These are phyloP conservation scores for Dipodascus albidus DNA, from an alignment of 805 yeast genomes.

Conservation along the genomic window DNA sequence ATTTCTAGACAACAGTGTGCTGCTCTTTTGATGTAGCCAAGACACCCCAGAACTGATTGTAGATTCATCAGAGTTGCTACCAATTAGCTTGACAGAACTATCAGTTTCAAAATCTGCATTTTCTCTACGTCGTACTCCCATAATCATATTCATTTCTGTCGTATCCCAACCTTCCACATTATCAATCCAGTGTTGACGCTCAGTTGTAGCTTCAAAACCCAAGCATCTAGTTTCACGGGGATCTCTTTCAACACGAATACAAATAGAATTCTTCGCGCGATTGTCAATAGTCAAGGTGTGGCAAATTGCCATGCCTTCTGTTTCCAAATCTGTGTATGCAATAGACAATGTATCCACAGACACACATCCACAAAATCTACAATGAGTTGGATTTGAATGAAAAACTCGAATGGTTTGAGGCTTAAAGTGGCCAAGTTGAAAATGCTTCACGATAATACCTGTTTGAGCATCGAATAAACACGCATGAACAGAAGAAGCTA, in stretches of 20 bases:
- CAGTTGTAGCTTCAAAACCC: slow-evolving; percentile 68
- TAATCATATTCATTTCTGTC: slow-evolving; percentile 63
- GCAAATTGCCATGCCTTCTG: slow-evolving; percentile 42
- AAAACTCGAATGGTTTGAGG: slow-evolving; percentile 53
- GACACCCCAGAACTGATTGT: background rate
- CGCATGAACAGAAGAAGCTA: slow-evolving; percentile 11
- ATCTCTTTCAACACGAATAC: slow-evolving; percentile 85
- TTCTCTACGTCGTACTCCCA: slow-evolving; percentile 49
- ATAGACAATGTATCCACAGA: slow-evolving; percentile 63
- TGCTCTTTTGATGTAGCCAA: background rate
- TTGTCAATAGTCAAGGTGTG: slow-evolving; percentile 67
- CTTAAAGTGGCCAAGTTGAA: slow-evolving; percentile 52
- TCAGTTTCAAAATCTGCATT: slow-evolving; percentile 8
- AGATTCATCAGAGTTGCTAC: background rate
- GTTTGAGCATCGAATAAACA: slow-evolving; percentile 60
- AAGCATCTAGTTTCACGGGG: slow-evolving; percentile 83
- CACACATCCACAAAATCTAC: slow-evolving; percentile 85
- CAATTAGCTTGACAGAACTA: background rate
- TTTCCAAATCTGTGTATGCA: slow-evolving; percentile 52
- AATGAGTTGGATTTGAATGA: slow-evolving; percentile 79
- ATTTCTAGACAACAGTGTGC: background rate
- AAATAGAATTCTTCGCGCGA: slow-evolving; percentile 66
- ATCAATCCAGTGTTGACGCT: slow-evolving; percentile 54
- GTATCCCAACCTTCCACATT: slow-evolving; percentile 69
- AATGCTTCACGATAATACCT: slow-evolving; percentile 53